Evolutionary conservation across 1,139 yeast genomes (phyloP).

Genomic region (Pichia inconspicua): DNA sequence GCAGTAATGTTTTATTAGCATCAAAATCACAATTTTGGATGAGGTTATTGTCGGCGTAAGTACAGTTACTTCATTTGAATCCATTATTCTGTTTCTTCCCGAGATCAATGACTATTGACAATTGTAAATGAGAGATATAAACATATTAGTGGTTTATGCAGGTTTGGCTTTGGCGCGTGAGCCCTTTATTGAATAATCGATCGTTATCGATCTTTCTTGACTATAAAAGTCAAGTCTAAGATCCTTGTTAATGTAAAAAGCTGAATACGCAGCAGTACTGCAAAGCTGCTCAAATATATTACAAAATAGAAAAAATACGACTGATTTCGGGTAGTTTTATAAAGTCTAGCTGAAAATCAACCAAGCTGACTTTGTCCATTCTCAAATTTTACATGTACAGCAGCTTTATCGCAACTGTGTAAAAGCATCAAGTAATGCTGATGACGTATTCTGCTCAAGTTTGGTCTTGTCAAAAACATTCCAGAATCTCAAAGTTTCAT

Average conservation of each 20-base stretch:
- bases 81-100: neutral
- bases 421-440: conserved; percentile 70
- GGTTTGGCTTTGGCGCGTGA: neutral
- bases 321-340: no score
- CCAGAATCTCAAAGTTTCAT: conserved; percentile 93
- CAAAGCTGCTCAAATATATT: no score
- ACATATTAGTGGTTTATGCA: neutral
- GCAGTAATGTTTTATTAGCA: conserved; percentile 33
- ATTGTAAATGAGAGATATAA: neutral
- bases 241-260: no score
- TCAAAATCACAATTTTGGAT: conserved; percentile 31
- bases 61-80: conserved; percentile 7
- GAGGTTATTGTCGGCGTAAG: conserved; percentile 32
- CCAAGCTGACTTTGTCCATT: neutral
- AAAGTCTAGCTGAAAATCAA: no score
- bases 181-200: neutral
- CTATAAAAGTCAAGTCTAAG: no score
- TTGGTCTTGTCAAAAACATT: conserved; percentile 76
- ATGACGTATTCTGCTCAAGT: conserved; percentile 47
- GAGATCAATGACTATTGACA: no score
- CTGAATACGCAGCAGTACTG: no score
- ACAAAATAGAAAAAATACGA: no score
- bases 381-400: neutral
- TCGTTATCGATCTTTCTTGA: no score
- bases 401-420: conserved; percentile 37